Base-by-base conservation (phyloP, 495 filamentous ascomycete genomes). In the Daldinia loculata region DNA sequence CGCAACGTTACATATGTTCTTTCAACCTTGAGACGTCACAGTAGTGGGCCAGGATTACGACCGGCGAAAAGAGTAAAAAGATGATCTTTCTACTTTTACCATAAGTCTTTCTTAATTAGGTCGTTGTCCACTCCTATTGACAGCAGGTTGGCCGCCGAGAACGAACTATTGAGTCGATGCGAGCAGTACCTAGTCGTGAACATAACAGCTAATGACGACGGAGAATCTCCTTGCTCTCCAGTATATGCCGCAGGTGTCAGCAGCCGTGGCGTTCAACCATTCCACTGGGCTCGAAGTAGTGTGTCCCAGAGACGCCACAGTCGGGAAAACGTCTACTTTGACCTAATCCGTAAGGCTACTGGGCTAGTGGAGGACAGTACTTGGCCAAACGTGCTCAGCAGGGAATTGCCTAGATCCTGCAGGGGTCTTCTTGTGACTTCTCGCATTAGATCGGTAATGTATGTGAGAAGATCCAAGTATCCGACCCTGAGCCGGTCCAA, bases 371-470 rank as follows among this genome's bases (percentile, higher is more conserved):
- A 60, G 63, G 69, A 52, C 58, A 48, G 56, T 48, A 67, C 60
- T 55, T 45, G 56, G 51, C 61, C 65, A 15, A 72, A 72, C 57
- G 56, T 72, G 66, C 59, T 55, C 14, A 55, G 32, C 61, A 66
- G 67, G 70, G 70, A 72, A 69, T 66, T 24, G 61, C 56, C 51
- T 66, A 72, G 70, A 72, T 72, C 70, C 70, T 72, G 70, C 70
- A 72, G 70, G 70, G 70, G 70, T 65, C 65, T 56, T 64, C 60
- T 68, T 72, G 64, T 68, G 61, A 72, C 70, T 72, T 64, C 70
- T 72, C 70, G 64, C 70, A 71, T 71, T 65, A 72, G 70, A 72
- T 72, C 65, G 70, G 70, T 68, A 72, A 72, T 72, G 60, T 72
- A 69, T 62, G 56, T 66, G 65, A 69, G 63, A 55, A 72, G 70